phyloP scores from a whole-genome alignment of 2,329 filamentous ascomycete genomes.

The Paracorniculantispora psalliotae region DNA sequence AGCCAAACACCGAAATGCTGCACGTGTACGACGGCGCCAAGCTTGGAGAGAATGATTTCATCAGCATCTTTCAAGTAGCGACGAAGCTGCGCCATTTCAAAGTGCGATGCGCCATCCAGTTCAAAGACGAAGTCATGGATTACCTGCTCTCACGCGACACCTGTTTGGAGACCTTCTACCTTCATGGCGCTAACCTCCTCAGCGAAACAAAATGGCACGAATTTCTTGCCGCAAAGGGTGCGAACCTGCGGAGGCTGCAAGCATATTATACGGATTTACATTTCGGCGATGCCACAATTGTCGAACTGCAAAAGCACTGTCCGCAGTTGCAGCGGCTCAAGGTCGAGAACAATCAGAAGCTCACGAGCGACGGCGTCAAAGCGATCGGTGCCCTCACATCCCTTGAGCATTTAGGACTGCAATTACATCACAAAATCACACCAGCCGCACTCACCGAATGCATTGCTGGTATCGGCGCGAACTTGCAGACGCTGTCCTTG shows the following conservation, averaged over 20 bases:
- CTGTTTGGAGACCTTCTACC: constrained; percentile 65
- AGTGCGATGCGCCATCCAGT: constrained; percentile 80
- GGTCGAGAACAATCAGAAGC: constrained; percentile 71
- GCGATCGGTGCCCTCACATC: constrained; percentile 57
- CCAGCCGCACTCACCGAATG: constrained; percentile 56
- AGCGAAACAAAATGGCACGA: constrained; percentile 70
- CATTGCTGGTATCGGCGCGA: constrained; percentile 56
- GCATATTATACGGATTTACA: constrained; percentile 81
- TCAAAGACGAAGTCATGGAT: constrained; percentile 79
- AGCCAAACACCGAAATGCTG: constrained; percentile 45
- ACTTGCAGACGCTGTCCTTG: constrained; percentile 73
- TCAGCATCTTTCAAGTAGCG: constrained; percentile 72
- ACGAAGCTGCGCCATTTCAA: constrained; percentile 66
- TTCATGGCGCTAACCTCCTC: constrained; percentile 81
- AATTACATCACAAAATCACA: constrained; percentile 54
- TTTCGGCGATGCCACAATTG: constrained; percentile 66
- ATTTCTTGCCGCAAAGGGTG: constrained; percentile 62
- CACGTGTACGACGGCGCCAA: constrained; percentile 57
- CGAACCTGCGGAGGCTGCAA: constrained; percentile 61
- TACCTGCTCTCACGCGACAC: constrained; percentile 72
- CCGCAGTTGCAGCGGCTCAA: constrained; percentile 71
- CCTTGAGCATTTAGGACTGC: constrained; percentile 71
- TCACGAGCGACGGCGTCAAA: constrained; percentile 61
- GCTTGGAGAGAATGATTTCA: constrained; percentile 70
- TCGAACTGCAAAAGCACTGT: constrained; percentile 58